Base-by-base conservation (phyloP, 441 rosid genomes). In the Raphanus hybrid region DNA sequence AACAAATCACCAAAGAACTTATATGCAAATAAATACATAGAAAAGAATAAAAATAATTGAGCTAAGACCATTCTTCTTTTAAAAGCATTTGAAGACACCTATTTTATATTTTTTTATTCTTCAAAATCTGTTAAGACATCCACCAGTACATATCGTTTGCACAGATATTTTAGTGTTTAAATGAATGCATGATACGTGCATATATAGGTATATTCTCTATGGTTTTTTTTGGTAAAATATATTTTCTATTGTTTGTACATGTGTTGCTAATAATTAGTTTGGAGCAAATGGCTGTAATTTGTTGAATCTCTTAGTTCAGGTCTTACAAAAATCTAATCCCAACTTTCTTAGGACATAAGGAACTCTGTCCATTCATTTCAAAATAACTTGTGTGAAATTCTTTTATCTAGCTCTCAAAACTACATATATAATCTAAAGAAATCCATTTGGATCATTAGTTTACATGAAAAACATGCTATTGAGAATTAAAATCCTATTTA, bases 251-350 rank as follows among this genome's bases (percentile, higher is more conserved):
- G 63, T 60, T 12, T 72, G 77, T 48, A 20, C 60, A 11, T 1
- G 35, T 29, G 32, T 7, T 59, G 50, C 58, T 20, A 66, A 60
- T 27, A 68, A 78, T 69, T 14, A 57, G 43, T 35, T 54, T 54
- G 35, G 55, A 69, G 34, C 62, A 69, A 69, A 78, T 69, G 82
- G 82, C 48, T 69, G 10, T 29, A 64, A 69, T 78, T 73, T 59
- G 20, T 18, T 64, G 75, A 45, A 45, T 64, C 64, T 69, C 35
- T 34, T 35, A 50, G 50, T 73, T 68, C 74, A 67, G 32, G 65
- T 61, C 41, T 62, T 0, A 4, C 43, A 54, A 63, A 61, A 55
- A 37, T 64, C 75, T 64, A 74, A 79, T 74, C 78, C 58, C 75
- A 4, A 70, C 68, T 59, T 74, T 70, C 69, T 70, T 75, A 57